Base-by-base conservation (phyloP, 2,329 filamentous ascomycete genomes). In the Parastagonospora avenae region DNA sequence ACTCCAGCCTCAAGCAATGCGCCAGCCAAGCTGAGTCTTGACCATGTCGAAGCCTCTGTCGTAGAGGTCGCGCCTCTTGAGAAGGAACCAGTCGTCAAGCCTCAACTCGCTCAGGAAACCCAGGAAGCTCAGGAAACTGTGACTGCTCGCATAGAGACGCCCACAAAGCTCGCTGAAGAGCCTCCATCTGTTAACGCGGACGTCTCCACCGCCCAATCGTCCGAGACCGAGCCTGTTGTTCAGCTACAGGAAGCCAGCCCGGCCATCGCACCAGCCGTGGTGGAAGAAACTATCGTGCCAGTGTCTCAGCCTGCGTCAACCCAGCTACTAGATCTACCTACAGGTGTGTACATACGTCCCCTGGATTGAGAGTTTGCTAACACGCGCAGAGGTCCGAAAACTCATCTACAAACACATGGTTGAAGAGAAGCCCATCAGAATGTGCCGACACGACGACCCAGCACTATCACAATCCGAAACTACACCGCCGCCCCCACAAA, bases 381-480 rank as follows among this genome's bases (percentile, higher is more conserved):
- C 14, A 2, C 4, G 4, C 14, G n/a, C 47, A 56, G 54, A 56
- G 47, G 33, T 56, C 10, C 51, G 54, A 8, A 54, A 54, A 39
- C 44, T 46, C 33, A 56, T 56, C 29, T 56, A 56, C 11, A 46
- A 54, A 11, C 36, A 43, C 14, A 56, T 56, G 50, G 50, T 24
- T 37, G 54, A 56, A 16, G 46, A 54, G 4, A 28, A n/a, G 3
- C 54, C 54, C 2, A 48, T 56, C 43, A 39, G 54, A 15, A 56
- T 56, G 50, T 54, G 50, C 36, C 54, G 54, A 29, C 44, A 45
- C 29, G 54, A 56, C 28, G 54, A 56, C 24, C 46, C 54, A 4
- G 50, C 54, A 2, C 45, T 56, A 12, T 28, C 38, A n/a, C 38
- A 39, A 16, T 33, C 28, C 28, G 50, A 56, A 8, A 39, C 14